These are phyloP conservation scores for Cyanodermella asteris DNA, from an alignment of 2,329 filamentous ascomycete species.

Conservation along the genomic window DNA sequence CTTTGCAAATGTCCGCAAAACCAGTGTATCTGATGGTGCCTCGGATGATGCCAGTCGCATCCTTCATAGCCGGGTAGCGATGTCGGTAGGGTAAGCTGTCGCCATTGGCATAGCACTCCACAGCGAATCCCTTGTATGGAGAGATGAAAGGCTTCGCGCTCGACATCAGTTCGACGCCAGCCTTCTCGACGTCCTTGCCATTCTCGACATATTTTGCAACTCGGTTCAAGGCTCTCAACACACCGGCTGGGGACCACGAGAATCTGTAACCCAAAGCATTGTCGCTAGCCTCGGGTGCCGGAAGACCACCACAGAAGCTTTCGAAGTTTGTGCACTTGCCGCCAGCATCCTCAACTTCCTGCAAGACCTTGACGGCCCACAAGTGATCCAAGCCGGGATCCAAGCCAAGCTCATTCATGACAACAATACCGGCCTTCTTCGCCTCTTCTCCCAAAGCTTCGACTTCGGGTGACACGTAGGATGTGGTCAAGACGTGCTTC, in stretches of 20 bases:
- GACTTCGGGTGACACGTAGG: slow-evolving; percentile 85
- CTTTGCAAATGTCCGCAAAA: slow-evolving; percentile 76
- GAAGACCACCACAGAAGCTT: slow-evolving; percentile 61
- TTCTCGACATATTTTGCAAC: slow-evolving; percentile 64
- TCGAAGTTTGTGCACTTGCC: slow-evolving; percentile 49
- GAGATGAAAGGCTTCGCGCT: slow-evolving; percentile 77
- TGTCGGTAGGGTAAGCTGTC: slow-evolving; percentile 75
- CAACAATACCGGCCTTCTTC: slow-evolving; percentile 83
- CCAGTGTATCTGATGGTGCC: slow-evolving; percentile 72
- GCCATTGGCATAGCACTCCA: slow-evolving; percentile 78
- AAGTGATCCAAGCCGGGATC: slow-evolving; percentile 25
- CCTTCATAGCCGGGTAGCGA: slow-evolving; percentile 64
- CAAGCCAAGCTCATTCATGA: slow-evolving; percentile 89
- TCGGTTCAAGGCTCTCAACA: slow-evolving; percentile 71
- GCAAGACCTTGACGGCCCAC: slow-evolving; percentile 72
- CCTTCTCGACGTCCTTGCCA: slow-evolving; percentile 48
- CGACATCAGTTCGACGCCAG: slow-evolving; percentile 54
- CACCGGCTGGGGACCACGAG: slow-evolving; percentile 60
- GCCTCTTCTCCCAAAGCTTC: slow-evolving; percentile 59
- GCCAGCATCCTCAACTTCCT: slow-evolving; percentile 64
- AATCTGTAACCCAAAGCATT: slow-evolving; percentile 93
- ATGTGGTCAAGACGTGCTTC: slow-evolving; percentile 92
- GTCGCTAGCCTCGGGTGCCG: slow-evolving; percentile 48
- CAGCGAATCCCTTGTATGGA: slow-evolving; percentile 58
- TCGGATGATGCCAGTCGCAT: slow-evolving; percentile 68